phyloP scores from a whole-genome alignment of 768 basidiomycete genomes.

The Macrocybe gigantea region DNA sequence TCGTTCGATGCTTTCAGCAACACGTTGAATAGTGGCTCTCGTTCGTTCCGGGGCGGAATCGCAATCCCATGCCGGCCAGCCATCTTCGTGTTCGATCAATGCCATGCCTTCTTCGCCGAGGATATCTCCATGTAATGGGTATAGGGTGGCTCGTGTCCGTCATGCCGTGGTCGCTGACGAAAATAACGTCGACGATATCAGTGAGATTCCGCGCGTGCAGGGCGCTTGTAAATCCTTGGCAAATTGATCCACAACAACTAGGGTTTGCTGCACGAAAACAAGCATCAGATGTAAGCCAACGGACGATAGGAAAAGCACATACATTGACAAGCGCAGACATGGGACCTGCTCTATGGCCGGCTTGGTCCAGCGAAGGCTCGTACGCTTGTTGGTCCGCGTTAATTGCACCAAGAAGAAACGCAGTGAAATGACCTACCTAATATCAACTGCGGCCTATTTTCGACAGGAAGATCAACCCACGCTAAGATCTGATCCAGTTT shows the following conservation, averaged over 20 bases:
- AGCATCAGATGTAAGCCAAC: background rate
- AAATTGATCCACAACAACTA: slow-evolving; percentile 67
- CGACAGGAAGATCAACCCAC: slow-evolving; percentile 80
- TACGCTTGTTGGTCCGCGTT: slow-evolving; percentile 42
- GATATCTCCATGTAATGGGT: slow-evolving; percentile 79
- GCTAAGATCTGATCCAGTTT: slow-evolving; percentile 74
- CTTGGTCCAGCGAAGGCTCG: slow-evolving; percentile 83
- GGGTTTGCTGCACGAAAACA: slow-evolving; percentile 41
- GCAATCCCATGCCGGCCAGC: slow-evolving; percentile 87
- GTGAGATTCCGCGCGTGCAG: slow-evolving; percentile 70
- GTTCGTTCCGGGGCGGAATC: slow-evolving; percentile 62
- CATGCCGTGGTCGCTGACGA: slow-evolving; percentile 93
- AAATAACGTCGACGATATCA: slow-evolving; percentile 81
- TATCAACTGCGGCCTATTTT: slow-evolving; percentile 71
- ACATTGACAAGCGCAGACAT: slow-evolving; percentile 68
- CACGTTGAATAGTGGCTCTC: slow-evolving; percentile 44
- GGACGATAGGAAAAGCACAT: slow-evolving; percentile 15
- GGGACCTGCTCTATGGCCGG: slow-evolving; percentile 70
- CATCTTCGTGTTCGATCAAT: slow-evolving; percentile 69
- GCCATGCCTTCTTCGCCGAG: slow-evolving; percentile 58
- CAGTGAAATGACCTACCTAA: slow-evolving; percentile 40
- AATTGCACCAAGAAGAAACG: background rate
- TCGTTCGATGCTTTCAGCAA: slow-evolving; percentile 46
- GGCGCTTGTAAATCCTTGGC: slow-evolving; percentile 60
- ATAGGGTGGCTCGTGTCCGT: slow-evolving; percentile 78